Evolutionary conservation across 495 filamentous ascomycete genomes (phyloP).

Genomic region (Penicillium canariense): DNA sequence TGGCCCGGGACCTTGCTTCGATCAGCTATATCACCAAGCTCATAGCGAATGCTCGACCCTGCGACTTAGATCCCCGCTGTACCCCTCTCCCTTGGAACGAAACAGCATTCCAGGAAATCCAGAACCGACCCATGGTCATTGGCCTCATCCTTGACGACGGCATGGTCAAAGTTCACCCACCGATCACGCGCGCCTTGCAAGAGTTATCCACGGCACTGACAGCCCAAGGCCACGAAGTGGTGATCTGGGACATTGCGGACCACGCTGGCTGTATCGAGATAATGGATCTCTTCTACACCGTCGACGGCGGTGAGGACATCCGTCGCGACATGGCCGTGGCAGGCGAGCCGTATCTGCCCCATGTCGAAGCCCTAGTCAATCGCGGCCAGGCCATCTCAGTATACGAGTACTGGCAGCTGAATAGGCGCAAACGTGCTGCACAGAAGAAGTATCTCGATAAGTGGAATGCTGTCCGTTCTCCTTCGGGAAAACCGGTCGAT

Average conservation of each 20-base stretch:
- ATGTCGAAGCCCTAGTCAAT: conserved; percentile 45
- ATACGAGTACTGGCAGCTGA: conserved; percentile 56
- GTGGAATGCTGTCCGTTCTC: conserved; percentile 49
- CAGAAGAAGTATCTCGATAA: conserved; percentile 57
- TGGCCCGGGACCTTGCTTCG: conserved; percentile 45
- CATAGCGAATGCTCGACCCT: conserved; percentile 40
- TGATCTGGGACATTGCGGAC: conserved; percentile 44
- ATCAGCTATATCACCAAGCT: conserved; percentile 39
- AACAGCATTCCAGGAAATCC: conserved; percentile 35
- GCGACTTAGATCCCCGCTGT: conserved; percentile 48
- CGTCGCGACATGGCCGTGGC: conserved; percentile 42
- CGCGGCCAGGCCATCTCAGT: conserved; percentile 52
- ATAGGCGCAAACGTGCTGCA: conserved; percentile 46
- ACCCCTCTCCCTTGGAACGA: conserved; percentile 47
- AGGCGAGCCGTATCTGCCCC: conserved; percentile 55
- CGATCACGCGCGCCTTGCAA: conserved; percentile 42
- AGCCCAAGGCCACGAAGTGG: conserved; percentile 45
- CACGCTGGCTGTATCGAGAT: conserved; percentile 46
- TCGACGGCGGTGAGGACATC: conserved; percentile 56
- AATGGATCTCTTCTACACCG: conserved; percentile 53
- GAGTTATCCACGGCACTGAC: conserved; percentile 36
- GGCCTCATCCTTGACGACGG: conserved; percentile 51
- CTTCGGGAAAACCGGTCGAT: conserved; percentile 55
- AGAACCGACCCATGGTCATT: conserved; percentile 43
- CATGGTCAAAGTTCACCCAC: conserved; percentile 48